Conservation (phyloP, 371 early-diverging fungal genomes). For the Mortierella sp. region DNA sequence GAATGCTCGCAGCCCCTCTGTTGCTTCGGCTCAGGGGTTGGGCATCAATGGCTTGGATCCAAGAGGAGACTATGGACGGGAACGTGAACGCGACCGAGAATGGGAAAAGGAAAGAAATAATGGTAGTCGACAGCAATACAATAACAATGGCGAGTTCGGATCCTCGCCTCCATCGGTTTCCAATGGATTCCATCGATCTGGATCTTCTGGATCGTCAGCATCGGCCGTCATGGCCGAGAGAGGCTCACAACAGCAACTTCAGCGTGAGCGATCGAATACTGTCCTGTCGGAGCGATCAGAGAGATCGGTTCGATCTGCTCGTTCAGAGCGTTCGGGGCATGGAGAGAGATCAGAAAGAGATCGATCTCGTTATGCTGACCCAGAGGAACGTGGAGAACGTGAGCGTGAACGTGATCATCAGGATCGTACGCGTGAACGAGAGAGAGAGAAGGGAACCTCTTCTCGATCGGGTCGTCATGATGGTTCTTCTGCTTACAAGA, state of each 20-base stretch:
- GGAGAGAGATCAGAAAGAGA: conserved; percentile 24
- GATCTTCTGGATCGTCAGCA: conserved; percentile 42
- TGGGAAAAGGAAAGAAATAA: conserved; percentile 14
- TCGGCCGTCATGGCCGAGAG: conserved; percentile 32
- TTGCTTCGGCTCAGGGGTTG: conserved; percentile 48
- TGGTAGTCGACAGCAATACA: conserved; percentile 9
- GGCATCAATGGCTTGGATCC: conserved; percentile 46
- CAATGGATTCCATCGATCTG: conserved; percentile 40
- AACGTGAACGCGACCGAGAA: conserved; percentile 23
- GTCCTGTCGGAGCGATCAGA: conserved; percentile 47
- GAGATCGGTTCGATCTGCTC: conserved; percentile 39
- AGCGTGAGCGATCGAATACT: conserved; percentile 50
- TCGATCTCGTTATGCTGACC: conserved; percentile 37
- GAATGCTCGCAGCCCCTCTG: conserved; percentile 49
- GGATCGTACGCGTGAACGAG: conserved; percentile 15
- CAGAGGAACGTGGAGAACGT: conserved; percentile 27
- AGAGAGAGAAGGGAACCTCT: not conserved
- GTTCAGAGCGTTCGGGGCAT: conserved; percentile 28
- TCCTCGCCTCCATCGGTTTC: conserved; percentile 25
- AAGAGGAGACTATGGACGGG: conserved; percentile 4
- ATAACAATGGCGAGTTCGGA: conserved; percentile 11
- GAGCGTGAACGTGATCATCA: conserved; percentile 18
- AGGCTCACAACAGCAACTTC: conserved; percentile 12
- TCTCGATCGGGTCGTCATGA: conserved; percentile 21
- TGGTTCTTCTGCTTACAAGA: conserved; percentile 40